Evolutionary conservation across 1,284 basidiomycete species (phyloP), one percentile per base, ranked within the genome.

Genomic region (Leccinum angustisporum): DNA sequence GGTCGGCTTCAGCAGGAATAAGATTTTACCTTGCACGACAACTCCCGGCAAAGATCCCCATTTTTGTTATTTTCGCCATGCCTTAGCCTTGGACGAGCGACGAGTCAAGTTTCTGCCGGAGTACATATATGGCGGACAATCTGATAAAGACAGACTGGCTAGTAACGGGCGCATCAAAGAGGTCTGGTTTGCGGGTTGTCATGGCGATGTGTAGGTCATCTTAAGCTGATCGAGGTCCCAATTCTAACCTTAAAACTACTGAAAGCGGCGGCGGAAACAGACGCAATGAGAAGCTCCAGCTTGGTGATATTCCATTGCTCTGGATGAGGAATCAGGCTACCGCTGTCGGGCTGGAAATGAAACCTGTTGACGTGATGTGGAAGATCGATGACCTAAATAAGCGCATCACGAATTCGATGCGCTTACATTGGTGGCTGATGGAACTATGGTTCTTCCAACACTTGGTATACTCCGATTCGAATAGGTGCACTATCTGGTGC

Each of bases 171-270:
- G 56, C 51, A 55, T 75, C 48, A 75, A 77, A 59, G 76, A 77
- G 40, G 75, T 77, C n/a, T 76, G 75, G 76, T 76, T 76, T 60
- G 67, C 75, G 2, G 76, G 76, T 9, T 65, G 62, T 53, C 76
- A 76, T 59, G 70, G 66, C 1, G 76, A 77, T 34, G 64, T 76
- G 75, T 77, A 65, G n/a, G 76, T 75, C 8, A 3, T 46, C 9
- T 18, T 31, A 16, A 27, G 9, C 27, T 33, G 2, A n/a, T 53
- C 7, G 1, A 33, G 8, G 5, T 48, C 13, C 11, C 2, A 40
- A 36, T 53, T 16, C 58, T 66, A 43, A 70, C 40, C 1, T 30
- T 21, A 1, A 21, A 21, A 21, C 18, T 21, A 21, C 18, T 21
- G 18, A 21, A 30, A 52, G 75, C 2, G 72, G 75, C 1, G 72